A percentile compares a stretch with the other conserved stretches of the same genome.
phyloP scores from a whole-genome alignment of 1,139 yeast genomes.

The Hansenula sp. region DNA sequence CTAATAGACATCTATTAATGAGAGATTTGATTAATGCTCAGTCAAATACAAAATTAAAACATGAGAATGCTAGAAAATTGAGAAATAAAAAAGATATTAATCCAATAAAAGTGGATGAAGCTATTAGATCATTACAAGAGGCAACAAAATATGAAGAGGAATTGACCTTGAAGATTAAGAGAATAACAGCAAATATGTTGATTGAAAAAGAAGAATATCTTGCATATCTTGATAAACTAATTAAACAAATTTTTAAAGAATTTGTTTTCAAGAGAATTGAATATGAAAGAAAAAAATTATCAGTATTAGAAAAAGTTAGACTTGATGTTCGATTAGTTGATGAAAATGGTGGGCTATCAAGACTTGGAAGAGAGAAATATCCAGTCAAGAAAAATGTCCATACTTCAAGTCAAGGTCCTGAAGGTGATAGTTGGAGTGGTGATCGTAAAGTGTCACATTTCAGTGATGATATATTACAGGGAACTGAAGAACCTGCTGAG shows the following conservation, averaged over 20 bases:
- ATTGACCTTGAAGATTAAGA: constrained; percentile 65
- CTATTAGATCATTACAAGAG: constrained; percentile 70
- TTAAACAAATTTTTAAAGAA: constrained; percentile 51
- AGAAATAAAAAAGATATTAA: constrained; percentile 74
- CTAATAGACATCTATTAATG: constrained; percentile 90
- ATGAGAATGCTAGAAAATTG: constrained; percentile 68
- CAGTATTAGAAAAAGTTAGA: constrained; percentile 70
- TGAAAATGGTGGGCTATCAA: constrained; percentile 72
- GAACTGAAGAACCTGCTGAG: constrained; percentile 23
- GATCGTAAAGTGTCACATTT: constrained; percentile 36
- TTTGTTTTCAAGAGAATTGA: constrained; percentile 74
- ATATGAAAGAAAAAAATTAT: constrained; percentile 77
- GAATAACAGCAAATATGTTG: constrained; percentile 84
- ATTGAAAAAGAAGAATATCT: constrained; percentile 61
- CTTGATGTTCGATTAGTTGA: constrained; percentile 75
- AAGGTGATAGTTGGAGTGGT: constrained; percentile 61
- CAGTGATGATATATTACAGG: constrained; percentile 19
- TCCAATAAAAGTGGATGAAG: constrained; percentile 89
- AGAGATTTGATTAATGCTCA: constrained; percentile 82
- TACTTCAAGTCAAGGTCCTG: constrained; percentile 42
- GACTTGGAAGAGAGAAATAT: constrained; percentile 73
- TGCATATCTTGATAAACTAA: constrained; percentile 49
- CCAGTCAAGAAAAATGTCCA: constrained; percentile 29
- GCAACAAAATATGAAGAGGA: constrained; percentile 79
- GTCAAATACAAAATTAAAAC: constrained; percentile 63